phyloP scores from a whole-genome alignment of 352 stramenopile genomes.

The Achlya hypogyna region DNA sequence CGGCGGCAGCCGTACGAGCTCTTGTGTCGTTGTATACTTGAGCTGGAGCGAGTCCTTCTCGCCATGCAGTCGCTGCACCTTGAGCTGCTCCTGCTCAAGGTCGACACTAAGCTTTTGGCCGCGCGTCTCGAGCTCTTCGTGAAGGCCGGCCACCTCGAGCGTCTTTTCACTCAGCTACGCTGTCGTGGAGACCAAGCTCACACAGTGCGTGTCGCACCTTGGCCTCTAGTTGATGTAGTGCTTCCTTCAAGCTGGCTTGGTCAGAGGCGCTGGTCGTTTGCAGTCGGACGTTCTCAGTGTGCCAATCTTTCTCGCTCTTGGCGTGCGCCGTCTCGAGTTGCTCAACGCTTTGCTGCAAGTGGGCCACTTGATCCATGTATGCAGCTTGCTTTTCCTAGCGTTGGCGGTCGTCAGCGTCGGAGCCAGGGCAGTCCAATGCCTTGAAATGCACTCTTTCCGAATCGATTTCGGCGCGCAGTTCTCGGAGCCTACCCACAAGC shows the following conservation, averaged over 20 bases:
- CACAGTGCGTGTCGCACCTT: not conserved
- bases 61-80: constrained; percentile 37
- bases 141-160: constrained; percentile 29
- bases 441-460: constrained; percentile 38
- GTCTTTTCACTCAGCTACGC: constrained; percentile 36
- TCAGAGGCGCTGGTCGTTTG: not conserved
- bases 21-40: constrained; percentile 48
- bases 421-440: not conserved
- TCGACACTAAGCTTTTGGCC: constrained; percentile 44
- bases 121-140: constrained; percentile 39
- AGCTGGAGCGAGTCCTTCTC: constrained; percentile 39
- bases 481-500: constrained; percentile 33
- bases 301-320: constrained; percentile 19
- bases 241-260: not conserved
- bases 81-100: constrained; percentile 34
- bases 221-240: not conserved
- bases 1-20: constrained; percentile 33
- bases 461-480: constrained; percentile 46
- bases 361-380: constrained; percentile 10
- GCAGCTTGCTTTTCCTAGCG: constrained; percentile 6
- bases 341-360: not conserved
- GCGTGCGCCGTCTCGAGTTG: not conserved
- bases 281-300: not conserved
- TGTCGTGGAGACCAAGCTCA: not conserved
- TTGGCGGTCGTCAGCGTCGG: not conserved